These are phyloP conservation scores for Ophioceras dolichostomum DNA, from an alignment of 2,329 filamentous ascomycete species.

Conservation along the genomic window DNA sequence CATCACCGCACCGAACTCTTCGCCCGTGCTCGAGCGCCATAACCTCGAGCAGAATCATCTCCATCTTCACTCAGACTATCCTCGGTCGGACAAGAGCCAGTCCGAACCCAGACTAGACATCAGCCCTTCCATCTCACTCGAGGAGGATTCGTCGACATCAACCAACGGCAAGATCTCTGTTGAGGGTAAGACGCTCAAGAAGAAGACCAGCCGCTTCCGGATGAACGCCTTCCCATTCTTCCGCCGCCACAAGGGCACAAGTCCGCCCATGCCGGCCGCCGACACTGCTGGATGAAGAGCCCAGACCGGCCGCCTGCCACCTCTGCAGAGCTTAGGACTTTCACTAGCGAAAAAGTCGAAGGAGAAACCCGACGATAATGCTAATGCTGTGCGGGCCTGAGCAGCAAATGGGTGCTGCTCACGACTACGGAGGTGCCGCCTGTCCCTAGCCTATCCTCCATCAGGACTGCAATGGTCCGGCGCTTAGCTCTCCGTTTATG, in stretches of 20 bases:
- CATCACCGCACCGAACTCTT: slow-evolving; percentile 20
- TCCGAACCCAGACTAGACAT: slow-evolving; percentile 12
- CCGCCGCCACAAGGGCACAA: slow-evolving; percentile 35
- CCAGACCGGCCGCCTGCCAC: background rate
- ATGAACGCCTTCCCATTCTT: slow-evolving; percentile 50
- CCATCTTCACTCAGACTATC: too few species aligned
- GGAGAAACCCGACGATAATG: too few species aligned
- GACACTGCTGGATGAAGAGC: slow-evolving; percentile 13
- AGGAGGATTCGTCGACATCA: slow-evolving; percentile 21
- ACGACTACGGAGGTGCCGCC: too few species aligned
- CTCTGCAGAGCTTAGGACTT: too few species aligned
- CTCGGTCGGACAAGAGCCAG: slow-evolving; percentile 11
- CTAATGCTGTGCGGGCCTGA: too few species aligned
- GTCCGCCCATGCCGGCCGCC: slow-evolving; percentile 18
- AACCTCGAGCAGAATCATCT: too few species aligned
- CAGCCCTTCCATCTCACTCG: slow-evolving; percentile 13
- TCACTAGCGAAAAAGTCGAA: too few species aligned
- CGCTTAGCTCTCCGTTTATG: too few species aligned
- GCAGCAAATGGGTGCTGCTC: too few species aligned
- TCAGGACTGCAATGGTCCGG: too few species aligned
- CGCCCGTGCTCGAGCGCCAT: slow-evolving; percentile 7
- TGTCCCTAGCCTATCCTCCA: too few species aligned
- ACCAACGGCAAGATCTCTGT: slow-evolving; percentile 21
- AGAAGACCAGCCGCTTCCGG: slow-evolving; percentile 50
- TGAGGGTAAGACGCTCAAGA: slow-evolving; percentile 40